Evolutionary conservation across 306 rosid species (phyloP).

Genomic region (Trifolium repens): DNA sequence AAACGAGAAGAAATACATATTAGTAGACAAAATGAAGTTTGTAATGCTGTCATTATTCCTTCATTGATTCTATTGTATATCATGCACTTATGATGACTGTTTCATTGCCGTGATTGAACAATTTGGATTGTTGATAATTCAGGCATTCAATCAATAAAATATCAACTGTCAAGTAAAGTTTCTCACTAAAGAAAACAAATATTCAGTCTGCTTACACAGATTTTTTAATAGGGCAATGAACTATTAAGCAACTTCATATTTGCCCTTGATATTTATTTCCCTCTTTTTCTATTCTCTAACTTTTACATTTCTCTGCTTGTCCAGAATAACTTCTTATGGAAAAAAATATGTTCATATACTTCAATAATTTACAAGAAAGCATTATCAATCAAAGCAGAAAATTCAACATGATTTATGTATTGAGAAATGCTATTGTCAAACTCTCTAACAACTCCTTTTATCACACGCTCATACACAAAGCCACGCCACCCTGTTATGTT

Average conservation of each 20-base stretch:
- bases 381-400: not conserved
- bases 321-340: not conserved
- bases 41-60: slow-evolving; percentile 18
- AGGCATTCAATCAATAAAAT: not conserved
- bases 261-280: not conserved
- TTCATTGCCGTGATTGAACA: not conserved
- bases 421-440: too few species aligned
- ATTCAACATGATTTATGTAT: not conserved
- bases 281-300: not conserved
- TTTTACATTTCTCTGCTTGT: slow-evolving; percentile 24
- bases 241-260: not conserved
- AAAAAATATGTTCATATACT: not conserved
- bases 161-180: slow-evolving; percentile 7
- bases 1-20: not conserved
- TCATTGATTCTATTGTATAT: not conserved
- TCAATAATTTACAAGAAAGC: slow-evolving; percentile 8
- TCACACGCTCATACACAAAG: too few species aligned
- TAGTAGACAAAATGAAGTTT: slow-evolving; percentile 6
- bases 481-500: too few species aligned
- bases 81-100: not conserved
- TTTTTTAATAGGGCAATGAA: slow-evolving; percentile 8
- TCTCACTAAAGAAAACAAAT: not conserved
- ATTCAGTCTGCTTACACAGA: slow-evolving; percentile 16
- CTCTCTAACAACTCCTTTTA: too few species aligned
- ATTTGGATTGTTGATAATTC: not conserved